Base-by-base conservation (phyloP, 306 rosid genomes). In the Quercus agrifolia region DNA sequence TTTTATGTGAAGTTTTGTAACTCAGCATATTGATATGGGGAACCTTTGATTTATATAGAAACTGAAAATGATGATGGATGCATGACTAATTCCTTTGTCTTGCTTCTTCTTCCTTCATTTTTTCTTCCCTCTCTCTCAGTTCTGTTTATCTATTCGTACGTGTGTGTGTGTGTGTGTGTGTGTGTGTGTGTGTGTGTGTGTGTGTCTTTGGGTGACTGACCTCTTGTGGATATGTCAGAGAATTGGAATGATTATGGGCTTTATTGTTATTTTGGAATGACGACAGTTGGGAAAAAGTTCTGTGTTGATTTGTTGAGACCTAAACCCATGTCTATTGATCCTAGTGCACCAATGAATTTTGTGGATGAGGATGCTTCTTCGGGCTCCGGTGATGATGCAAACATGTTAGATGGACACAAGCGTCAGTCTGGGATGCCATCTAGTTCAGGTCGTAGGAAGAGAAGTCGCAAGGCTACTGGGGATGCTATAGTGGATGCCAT, bases 401-500 rank as follows among this genome's bases (percentile, higher is more conserved):
- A 83, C 83, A 64, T 88, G 85, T 62, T 89, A 79, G 94, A 91
- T 68, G 96, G 94, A 72, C 87, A 84, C 80, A 93, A 93, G 87
- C 91, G 89, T 72, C 97, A 81, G 58, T 81, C 89, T 27, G 90
- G 90, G 76, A 59, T 81, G 79, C 88, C 91, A 13, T 84, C 90
- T 13, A 61, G 86, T 74, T 86, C 91, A 10, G 86, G 89, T 71
- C 91, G 78, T 73, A 82, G 90, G 79, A 93, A 93, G 92, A 88
- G 97, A 83, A 89, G 98, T 71, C 90, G 94, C 77, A 93, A 90
- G 80, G 98, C 98, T 70, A 85, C 97, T 12, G 92, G 98, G 2
- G 85, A 87, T 83, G 98, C 97, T 67, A 85, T 93, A 71, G 98
- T 91, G 67, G 98, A 91, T 70, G 98, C 98, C 55, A 91, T 93